Conservation (phyloP, 345 rosid species). For the Aquilaria sinensis region DNA sequence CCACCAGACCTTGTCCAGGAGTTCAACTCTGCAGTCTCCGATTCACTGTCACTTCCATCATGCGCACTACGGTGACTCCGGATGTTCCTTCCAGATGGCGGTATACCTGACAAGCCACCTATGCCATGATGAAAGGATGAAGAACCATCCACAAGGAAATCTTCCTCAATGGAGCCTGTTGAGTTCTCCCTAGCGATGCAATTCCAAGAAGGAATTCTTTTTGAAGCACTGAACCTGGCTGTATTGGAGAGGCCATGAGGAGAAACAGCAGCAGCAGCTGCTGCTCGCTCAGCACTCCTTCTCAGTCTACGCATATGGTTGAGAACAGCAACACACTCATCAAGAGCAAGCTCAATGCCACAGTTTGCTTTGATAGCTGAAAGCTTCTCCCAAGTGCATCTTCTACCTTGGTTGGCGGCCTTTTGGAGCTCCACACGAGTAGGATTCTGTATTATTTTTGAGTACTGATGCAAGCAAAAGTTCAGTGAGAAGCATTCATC, state of each 20-base stretch:
- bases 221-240: conserved; percentile 67
- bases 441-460: conserved; percentile 86
- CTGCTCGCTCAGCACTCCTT: conserved; percentile 91
- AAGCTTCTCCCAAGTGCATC: conserved; percentile 99
- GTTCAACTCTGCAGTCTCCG: conserved; percentile 61
- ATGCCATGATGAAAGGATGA: conserved; percentile 39
- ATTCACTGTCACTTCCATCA: conserved; percentile 86
- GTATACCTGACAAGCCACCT: conserved; percentile 31
- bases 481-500: not conserved
- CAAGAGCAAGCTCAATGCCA: conserved; percentile 95
- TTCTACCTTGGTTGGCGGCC: conserved; percentile 90
- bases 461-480: conserved; percentile 39
- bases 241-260: conserved; percentile 57
- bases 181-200: conserved; percentile 93
- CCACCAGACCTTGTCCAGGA: conserved; percentile 98
- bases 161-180: conserved; percentile 85
- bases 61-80: conserved; percentile 27
- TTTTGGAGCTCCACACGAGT: conserved; percentile 66
- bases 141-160: conserved; percentile 35
- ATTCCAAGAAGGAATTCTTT: conserved; percentile 97
- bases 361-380: conserved; percentile 96
- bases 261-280: conserved; percentile 61
- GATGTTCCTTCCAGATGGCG: conserved; percentile 37
- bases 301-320: conserved; percentile 96
- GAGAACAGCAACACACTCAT: conserved; percentile 87